Conservation (phyloP, 2,329 filamentous ascomycete genomes). For the Fusarium burgessii region DNA sequence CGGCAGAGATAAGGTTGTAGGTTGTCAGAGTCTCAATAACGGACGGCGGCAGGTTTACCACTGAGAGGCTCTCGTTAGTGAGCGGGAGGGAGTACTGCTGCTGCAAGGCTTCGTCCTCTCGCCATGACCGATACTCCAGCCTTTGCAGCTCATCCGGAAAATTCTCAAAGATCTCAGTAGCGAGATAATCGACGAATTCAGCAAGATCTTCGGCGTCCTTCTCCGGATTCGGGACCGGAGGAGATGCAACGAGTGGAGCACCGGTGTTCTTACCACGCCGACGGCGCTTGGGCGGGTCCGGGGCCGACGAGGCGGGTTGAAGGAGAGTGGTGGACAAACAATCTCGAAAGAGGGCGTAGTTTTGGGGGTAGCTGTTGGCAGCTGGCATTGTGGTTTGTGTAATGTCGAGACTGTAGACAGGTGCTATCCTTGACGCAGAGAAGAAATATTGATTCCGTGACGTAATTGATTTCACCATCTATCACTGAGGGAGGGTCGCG, state of each 20-base stretch:
- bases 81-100: conserved; percentile 69
- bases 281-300: conserved; percentile 60
- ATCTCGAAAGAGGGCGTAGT: conserved; percentile 75
- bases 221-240: conserved; percentile 28
- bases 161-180: conserved; percentile 73
- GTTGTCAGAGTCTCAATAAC: conserved; percentile 75
- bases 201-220: conserved; percentile 73
- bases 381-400: conserved; percentile 30
- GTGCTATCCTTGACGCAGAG: conserved; percentile 1
- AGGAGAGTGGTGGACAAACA: conserved; percentile 78
- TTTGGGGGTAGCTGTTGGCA: conserved; percentile 43
- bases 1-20: conserved; percentile 71
- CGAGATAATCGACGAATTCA: conserved; percentile 86
- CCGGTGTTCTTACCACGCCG: conserved; percentile 46
- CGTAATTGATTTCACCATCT: conserved; percentile 35
- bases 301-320: conserved; percentile 63
- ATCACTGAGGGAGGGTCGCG: background rate
- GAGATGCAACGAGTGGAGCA: conserved; percentile 18
- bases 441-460: conserved; percentile 16
- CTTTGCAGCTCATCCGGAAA: conserved; percentile 72
- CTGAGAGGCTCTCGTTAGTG: conserved; percentile 63
- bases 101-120: conserved; percentile 58
- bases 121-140: conserved; percentile 69
- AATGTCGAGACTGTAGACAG: background rate
- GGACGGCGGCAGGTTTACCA: conserved; percentile 64